A percentile compares a stretch with the other conserved stretches of the same genome.
phyloP scores from a whole-genome alignment of 257 asterid species.

The Solanum pimpinellifolium region DNA sequence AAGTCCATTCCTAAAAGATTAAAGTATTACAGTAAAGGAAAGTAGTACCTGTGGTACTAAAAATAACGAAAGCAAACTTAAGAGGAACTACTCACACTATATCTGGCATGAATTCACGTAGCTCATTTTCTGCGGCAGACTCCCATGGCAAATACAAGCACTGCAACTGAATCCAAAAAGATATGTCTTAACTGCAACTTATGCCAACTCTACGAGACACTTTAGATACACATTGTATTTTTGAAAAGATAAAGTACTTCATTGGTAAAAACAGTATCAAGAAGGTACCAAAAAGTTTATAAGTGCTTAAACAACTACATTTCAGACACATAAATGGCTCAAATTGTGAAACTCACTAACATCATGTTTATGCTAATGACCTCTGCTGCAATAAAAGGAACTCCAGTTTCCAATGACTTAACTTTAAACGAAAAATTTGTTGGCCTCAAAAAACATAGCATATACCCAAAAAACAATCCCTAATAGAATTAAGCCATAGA shows the following conservation, averaged over 20 bases:
- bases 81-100: slow-evolving; percentile 46
- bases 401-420: neutral
- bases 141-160: slow-evolving; percentile 82
- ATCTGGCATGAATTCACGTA: slow-evolving; percentile 43
- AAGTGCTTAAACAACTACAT: neutral
- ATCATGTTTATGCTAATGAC: neutral
- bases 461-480: neutral
- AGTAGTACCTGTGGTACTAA: neutral
- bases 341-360: neutral
- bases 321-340: neutral
- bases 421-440: neutral
- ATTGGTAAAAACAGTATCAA: neutral
- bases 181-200: slow-evolving; percentile 5
- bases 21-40: neutral
- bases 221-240: neutral
- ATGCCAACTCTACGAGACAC: neutral
- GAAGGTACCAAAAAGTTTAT: neutral
- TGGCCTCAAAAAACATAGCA: neutral
- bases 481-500: neutral
- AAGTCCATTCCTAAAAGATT: neutral
- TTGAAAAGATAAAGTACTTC: neutral
- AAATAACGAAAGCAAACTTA: neutral
- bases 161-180: slow-evolving; percentile 33
- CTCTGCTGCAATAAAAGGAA: neutral
- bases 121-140: slow-evolving; percentile 49